A percentile compares a stretch with the other conserved stretches of the same genome.
Evolutionary conservation across 2,329 filamentous ascomycete species (phyloP).

Genomic region (Rutstroemia sp.): DNA sequence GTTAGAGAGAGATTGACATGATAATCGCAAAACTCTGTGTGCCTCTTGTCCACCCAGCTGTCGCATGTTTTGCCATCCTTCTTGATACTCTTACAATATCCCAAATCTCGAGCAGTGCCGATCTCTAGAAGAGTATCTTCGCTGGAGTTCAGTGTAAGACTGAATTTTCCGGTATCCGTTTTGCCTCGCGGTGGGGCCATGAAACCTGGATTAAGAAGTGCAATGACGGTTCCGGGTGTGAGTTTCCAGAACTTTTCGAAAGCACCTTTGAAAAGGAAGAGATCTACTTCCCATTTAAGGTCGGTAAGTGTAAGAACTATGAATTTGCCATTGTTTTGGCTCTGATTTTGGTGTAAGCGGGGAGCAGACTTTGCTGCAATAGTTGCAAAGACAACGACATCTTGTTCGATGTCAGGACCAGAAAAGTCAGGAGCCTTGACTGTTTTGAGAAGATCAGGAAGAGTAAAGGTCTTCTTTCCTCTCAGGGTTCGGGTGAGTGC

Average conservation of each 20-base stretch:
- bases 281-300: conserved; percentile 80
- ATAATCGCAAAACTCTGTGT: conserved; percentile 87
- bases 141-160: conserved; percentile 74
- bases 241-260: conserved; percentile 93
- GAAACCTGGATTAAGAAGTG: conserved; percentile 83
- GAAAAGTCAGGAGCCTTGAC: conserved; percentile 80
- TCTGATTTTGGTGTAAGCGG: conserved; percentile 47
- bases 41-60: conserved; percentile 79
- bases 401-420: conserved; percentile 73
- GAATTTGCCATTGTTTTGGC: conserved; percentile 64
- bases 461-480: conserved; percentile 66
- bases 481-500: conserved; percentile 71
- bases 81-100: conserved; percentile 77
- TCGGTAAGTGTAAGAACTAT: conserved; percentile 88
- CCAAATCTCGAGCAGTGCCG: conserved; percentile 75
- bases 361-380: conserved; percentile 85
- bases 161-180: conserved; percentile 76
- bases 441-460: conserved; percentile 73
- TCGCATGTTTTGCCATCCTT: conserved; percentile 78
- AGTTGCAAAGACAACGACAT: conserved; percentile 84
- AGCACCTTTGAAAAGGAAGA: conserved; percentile 86
- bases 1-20: conserved; percentile 78
- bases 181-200: conserved; percentile 77
- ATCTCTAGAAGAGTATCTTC: conserved; percentile 88
- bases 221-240: conserved; percentile 82